Percentiles rank a stretch among this genome's conserved stretches.
These are phyloP conservation scores for Thalassiosira oceanica DNA, from an alignment of 352 stramenopile species.

Conservation along the genomic window DNA sequence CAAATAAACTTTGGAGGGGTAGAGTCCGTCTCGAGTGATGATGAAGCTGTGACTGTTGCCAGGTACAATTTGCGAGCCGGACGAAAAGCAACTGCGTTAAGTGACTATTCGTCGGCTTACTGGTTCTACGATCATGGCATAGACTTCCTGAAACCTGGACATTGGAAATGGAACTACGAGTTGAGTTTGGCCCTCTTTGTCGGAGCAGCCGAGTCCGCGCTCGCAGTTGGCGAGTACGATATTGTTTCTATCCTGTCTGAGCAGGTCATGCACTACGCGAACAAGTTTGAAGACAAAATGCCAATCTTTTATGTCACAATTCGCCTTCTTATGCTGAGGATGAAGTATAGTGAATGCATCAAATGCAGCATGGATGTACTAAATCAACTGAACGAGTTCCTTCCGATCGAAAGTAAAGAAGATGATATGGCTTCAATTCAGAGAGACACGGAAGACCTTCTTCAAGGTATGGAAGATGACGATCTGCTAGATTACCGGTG, in stretches of 20 bases:
- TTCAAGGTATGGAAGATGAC: slow-evolving; percentile 3
- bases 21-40: neutral
- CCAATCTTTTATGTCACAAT: slow-evolving; percentile 7
- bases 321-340: neutral
- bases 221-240: slow-evolving; percentile 1
- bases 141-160: slow-evolving; percentile 10
- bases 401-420: too few species aligned
- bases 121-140: slow-evolving; percentile 29
- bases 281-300: slow-evolving; percentile 15
- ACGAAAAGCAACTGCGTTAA: slow-evolving; percentile 12
- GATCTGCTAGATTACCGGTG: neutral
- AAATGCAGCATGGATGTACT: neutral
- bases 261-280: slow-evolving; percentile 9
- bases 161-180: slow-evolving; percentile 22
- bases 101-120: slow-evolving; percentile 6
- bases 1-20: slow-evolving; percentile 2
- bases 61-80: neutral
- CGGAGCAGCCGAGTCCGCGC: neutral
- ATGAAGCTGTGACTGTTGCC: neutral
- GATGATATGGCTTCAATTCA: too few species aligned
- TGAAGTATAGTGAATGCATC: neutral
- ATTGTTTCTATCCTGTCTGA: slow-evolving; percentile 10
- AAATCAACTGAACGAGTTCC: too few species aligned
- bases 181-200: slow-evolving; percentile 21
- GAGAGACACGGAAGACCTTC: slow-evolving; percentile 6